Conservation (phyloP, 805 yeast species). For the Pichia rugopelliculosa region DNA sequence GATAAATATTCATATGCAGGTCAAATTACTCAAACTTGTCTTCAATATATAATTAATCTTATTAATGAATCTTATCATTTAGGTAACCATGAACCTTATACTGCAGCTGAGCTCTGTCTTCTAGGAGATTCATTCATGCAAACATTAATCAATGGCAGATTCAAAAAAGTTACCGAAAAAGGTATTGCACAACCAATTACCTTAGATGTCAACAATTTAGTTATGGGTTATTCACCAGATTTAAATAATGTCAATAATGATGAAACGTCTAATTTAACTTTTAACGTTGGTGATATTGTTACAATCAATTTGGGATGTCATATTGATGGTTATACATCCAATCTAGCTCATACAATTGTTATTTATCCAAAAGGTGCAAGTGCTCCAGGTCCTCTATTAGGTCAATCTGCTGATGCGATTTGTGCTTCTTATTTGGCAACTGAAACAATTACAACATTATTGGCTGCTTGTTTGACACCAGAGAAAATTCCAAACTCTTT, state of each 20-base stretch:
- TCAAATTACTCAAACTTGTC: conserved; percentile 76
- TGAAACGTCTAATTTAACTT: conserved; percentile 40
- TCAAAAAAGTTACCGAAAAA: conserved; percentile 67
- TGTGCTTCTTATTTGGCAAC: conserved; percentile 86
- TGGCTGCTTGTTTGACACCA: conserved; percentile 68
- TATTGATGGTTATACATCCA: conserved; percentile 90
- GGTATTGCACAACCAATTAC: conserved; percentile 92
- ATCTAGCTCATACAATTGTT: conserved; percentile 79
- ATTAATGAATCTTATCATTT: conserved; percentile 71
- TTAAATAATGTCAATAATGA: conserved; percentile 67
- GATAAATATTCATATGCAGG: conserved; percentile 89
- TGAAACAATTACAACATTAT: conserved; percentile 72
- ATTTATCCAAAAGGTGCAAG: conserved; percentile 58
- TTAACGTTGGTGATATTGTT: conserved; percentile 75
- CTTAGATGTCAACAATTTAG: conserved; percentile 74
- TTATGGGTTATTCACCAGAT: conserved; percentile 82
- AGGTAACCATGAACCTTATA: conserved; percentile 38
- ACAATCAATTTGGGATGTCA: conserved; percentile 85
- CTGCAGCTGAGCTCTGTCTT: conserved; percentile 68
- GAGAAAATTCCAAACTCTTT: conserved; percentile 61
- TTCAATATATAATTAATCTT: conserved; percentile 55
- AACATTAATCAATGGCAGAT: conserved; percentile 51
- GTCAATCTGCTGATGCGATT: conserved; percentile 80
- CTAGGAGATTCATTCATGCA: conserved; percentile 71
- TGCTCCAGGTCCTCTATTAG: conserved; percentile 76